Percentiles rank a stretch among this genome's conserved stretches.
These are phyloP conservation scores for Panus rudis DNA, from an alignment of 768 basidiomycete genomes.

Conservation along the genomic window DNA sequence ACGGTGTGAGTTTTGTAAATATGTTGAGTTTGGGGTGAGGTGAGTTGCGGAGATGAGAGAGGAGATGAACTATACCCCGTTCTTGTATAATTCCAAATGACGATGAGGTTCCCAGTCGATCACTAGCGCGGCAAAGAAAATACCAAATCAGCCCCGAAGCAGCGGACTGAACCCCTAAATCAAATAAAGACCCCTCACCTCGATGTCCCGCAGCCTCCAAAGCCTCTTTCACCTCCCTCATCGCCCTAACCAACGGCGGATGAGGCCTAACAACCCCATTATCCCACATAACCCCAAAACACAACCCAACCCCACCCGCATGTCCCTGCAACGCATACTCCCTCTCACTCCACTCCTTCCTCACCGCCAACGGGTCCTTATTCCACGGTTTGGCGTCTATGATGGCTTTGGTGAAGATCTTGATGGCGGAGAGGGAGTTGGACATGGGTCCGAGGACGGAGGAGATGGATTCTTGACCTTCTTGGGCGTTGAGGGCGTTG, in stretches of 20 bases:
- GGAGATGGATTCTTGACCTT: conserved; percentile 64
- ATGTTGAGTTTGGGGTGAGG: not conserved
- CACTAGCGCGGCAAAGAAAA: conserved; percentile 31
- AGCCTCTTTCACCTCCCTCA: conserved; percentile 50
- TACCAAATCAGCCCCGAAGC: not conserved
- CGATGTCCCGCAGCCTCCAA: conserved; percentile 56
- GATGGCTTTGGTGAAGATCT: conserved; percentile 59
- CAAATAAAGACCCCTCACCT: conserved; percentile 31
- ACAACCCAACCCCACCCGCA: conserved; percentile 36
- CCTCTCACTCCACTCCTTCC: conserved; percentile 40
- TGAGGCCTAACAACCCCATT: conserved; percentile 54
- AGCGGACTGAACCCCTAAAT: not conserved
- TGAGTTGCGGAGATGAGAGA: not conserved
- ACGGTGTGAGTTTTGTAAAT: not conserved
- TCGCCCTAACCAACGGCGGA: conserved; percentile 56
- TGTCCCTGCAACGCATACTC: conserved; percentile 41
- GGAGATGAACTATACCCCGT: conserved; percentile 10
- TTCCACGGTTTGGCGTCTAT: conserved; percentile 49
- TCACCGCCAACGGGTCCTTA: conserved; percentile 41
- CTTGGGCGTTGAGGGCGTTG: conserved; percentile 55
- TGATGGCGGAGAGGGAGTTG: conserved; percentile 51
- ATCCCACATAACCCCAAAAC: conserved; percentile 59
- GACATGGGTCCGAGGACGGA: conserved; percentile 75
- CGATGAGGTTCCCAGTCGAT: conserved; percentile 61
- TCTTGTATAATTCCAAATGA: conserved; percentile 38